These are phyloP conservation scores for Mycena pura DNA, from an alignment of 768 basidiomycete genomes.

Conservation along the genomic window DNA sequence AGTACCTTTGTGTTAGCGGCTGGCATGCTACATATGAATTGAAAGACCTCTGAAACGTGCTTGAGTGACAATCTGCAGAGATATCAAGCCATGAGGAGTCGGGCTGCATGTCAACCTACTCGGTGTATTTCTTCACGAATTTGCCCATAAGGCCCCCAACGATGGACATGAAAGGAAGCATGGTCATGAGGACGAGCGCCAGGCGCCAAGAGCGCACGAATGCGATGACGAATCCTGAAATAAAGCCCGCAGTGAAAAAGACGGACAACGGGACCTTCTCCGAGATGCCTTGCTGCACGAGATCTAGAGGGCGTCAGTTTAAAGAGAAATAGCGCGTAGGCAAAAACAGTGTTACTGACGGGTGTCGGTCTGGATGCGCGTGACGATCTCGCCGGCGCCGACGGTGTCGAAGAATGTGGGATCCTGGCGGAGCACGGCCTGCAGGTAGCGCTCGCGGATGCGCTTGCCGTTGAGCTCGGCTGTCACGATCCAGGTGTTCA, in stretches of 20 bases:
- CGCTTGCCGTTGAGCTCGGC: constrained; percentile 84
- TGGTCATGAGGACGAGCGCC: constrained; percentile 80
- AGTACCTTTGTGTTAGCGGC: too few relatives aligned
- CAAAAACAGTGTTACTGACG: constrained; percentile 67
- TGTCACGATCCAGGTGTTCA: constrained; percentile 74
- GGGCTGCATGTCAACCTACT: constrained; percentile 53
- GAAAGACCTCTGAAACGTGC: constrained; percentile 56
- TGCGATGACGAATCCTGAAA: constrained; percentile 81
- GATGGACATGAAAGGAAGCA: constrained; percentile 82
- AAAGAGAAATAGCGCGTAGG: neutral
- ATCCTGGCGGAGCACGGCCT: constrained; percentile 81
- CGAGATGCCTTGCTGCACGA: constrained; percentile 91
- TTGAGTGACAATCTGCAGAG: constrained; percentile 64
- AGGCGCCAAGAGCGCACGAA: constrained; percentile 80
- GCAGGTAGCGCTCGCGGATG: constrained; percentile 82
- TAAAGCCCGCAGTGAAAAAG: constrained; percentile 70
- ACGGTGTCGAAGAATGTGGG: constrained; percentile 92
- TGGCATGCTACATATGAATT: too few relatives aligned
- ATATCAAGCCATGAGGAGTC: too few relatives aligned
- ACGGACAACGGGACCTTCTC: constrained; percentile 83
- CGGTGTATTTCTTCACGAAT: constrained; percentile 65
- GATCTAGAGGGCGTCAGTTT: constrained; percentile 50
- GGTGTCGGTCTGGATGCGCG: constrained; percentile 88
- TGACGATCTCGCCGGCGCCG: constrained; percentile 92
- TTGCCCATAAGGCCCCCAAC: constrained; percentile 76